Base-by-base conservation (phyloP, 1,139 yeast genomes). In the Protomyces inouyei region DNA sequence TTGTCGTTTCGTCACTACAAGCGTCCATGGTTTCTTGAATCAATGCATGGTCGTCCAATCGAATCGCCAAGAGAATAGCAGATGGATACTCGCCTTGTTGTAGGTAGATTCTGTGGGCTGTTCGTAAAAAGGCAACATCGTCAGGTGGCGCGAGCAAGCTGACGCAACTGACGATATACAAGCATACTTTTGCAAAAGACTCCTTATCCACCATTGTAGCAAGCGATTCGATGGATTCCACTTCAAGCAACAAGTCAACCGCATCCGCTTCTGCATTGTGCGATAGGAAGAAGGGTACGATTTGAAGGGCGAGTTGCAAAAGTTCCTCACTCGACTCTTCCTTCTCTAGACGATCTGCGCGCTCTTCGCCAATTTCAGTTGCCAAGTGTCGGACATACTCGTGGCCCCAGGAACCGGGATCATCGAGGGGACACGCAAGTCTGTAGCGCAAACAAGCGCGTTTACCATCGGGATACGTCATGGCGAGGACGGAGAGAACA, bases 211-310 rank as follows among this genome's bases (percentile, higher is more conserved):
- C 96, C 75, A 83, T 89, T 69, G 85, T 84, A 8, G 95, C 86
- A 69, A 95, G 80, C 73, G 85, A 84, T 72, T 89, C 96, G 71
- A 93, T 87, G 65, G 85, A 81, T 76, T 93, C 98, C 66, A 93
- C 83, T 76, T 93, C 98, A 67, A 91, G 80, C 70, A 95, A 80
- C 71, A 93, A 79, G 77, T 93, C 99, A 37, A 93, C 96, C 0
- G 98, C 98, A 75, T 93, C 99, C 9, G 97, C 97, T 77, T 95
- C 98, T 45, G 97, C 98, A 74, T 95, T 93, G 77, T 93, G 98
- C 72, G 88, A 86, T 71, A 93, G 81, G 78, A 93, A 93, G 72
- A 86, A 88, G 36, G 97, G 97, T 43, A 89, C 93, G 71, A 95
- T 87, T 70, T 86, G 83, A 70, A 89, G 77, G 2, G 96, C 83